Base-by-base conservation (phyloP, 306 rosid genomes). In the Casuarina glauca region DNA sequence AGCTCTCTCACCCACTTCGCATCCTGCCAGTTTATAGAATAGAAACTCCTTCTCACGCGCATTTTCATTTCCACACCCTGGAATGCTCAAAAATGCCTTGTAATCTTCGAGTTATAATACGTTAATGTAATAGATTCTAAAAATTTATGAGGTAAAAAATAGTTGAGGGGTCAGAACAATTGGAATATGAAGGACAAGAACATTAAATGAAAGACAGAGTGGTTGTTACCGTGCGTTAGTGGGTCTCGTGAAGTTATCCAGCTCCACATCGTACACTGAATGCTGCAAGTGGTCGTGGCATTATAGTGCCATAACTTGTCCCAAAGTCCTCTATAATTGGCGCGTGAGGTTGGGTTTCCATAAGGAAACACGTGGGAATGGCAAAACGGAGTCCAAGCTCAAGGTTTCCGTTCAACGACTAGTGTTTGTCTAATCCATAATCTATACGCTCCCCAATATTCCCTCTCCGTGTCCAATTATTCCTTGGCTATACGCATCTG, bases 391-490 rank as follows among this genome's bases (percentile, higher is more conserved):
- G 39, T 62, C 6, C 35, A 35, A 79, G 64, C 79, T 80, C 78
- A 84, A 67, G 83, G 78, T 57, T 87, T 75, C 26, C 76, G 67
- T 82, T 83, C 77, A 89, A 86, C 81, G 86, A 85, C 79, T 89
- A 79, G 86, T 67, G 82, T 88, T 85, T 86, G 88, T 93, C 85
- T 46, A 87, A 80, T 81, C 64, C 69, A 81, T 10, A 79, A 81
- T 73, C 53, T 66, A 82, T 83, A 71, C 69, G 69, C 82, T 68
- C 81, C 84, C 97, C 90, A 91, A 89, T 92, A 94, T 94, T 91
- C 97, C 93, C 98, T 90, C 94, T 77, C 93, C 93, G 84, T 90
- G 96, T 90, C 96, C 86, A 76, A 81, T 84, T 85, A 86, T 85
- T 86, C 96, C 85, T 69, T 70, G 61, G 61, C 84, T 72, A 26